A percentile compares a stretch with the other conserved stretches of the same genome.
Evolutionary conservation across 2,329 filamentous ascomycete genomes (phyloP).

Genomic region (Hymenoscyphus repandus): DNA sequence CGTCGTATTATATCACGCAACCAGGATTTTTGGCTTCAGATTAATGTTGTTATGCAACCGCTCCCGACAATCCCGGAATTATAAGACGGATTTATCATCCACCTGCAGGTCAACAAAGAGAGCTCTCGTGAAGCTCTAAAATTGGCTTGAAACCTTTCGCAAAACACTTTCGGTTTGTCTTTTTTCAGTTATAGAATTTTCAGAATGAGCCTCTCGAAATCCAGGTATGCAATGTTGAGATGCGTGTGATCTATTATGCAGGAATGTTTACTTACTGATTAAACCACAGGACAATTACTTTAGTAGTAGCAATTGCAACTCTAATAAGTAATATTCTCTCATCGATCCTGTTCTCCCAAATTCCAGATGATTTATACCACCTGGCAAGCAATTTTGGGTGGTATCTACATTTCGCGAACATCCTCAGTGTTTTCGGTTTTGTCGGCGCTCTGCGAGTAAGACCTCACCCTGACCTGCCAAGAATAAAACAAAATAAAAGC

Average conservation of each 20-base stretch:
- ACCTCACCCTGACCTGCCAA: background rate
- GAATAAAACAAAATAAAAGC: background rate
- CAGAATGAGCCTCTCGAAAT: conserved; percentile 13
- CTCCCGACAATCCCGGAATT: too few relatives aligned
- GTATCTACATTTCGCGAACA: conserved; percentile 37
- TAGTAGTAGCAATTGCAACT: conserved; percentile 26
- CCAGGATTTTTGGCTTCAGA: too few relatives aligned
- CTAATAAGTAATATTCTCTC: conserved; percentile 29
- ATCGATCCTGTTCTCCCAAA: conserved; percentile 27
- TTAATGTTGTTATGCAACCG: too few relatives aligned
- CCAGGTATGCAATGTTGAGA: conserved; percentile 4
- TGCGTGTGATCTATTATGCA: background rate
- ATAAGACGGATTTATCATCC: background rate
- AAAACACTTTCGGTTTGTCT: background rate
- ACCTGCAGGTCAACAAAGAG: background rate
- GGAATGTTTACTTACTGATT: background rate
- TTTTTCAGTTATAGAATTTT: background rate
- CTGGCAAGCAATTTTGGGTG: conserved; percentile 31
- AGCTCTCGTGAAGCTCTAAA: background rate
- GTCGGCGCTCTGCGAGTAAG: conserved; percentile 40
- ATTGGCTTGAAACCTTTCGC: background rate
- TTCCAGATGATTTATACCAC: conserved; percentile 31
- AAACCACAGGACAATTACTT: conserved; percentile 21
- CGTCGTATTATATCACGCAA: too few relatives aligned
- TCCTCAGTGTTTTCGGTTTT: conserved; percentile 37